Percentiles rank a stretch among this genome's conserved stretches.
These are phyloP conservation scores for Aegilops speltoides DNA, from an alignment of 176 grass and related monocot genomes.

Conservation along the genomic window DNA sequence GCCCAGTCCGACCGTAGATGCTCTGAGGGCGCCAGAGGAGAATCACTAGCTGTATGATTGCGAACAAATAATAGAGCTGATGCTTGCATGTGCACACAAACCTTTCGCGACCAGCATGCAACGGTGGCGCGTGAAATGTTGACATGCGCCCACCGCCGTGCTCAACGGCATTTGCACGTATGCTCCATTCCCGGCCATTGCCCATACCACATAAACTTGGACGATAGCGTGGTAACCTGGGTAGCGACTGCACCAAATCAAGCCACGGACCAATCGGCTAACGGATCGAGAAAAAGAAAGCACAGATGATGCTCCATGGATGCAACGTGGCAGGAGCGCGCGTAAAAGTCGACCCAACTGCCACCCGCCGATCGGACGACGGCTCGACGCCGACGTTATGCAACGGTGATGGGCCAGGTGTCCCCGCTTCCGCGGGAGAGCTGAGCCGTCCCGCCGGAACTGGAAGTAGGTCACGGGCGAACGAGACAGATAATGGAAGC, in stretches of 20 bases:
- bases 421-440: background rate
- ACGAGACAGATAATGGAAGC: background rate
- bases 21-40: too few relatives aligned
- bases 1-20: too few relatives aligned
- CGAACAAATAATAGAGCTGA: background rate
- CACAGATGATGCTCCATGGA: background rate
- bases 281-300: background rate
- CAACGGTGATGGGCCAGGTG: background rate
- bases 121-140: background rate
- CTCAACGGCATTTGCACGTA: background rate
- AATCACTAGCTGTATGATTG: background rate
- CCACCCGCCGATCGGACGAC: background rate
- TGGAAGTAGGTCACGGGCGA: background rate
- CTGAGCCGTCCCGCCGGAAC: background rate
- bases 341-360: background rate
- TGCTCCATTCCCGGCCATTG: background rate
- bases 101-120: background rate
- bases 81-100: background rate
- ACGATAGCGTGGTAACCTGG: background rate
- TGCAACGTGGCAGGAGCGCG: background rate
- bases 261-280: background rate
- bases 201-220: background rate
- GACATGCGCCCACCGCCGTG: background rate
- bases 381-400: background rate
- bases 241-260: background rate